Evolutionary conservation across 768 basidiomycete genomes (phyloP), one percentile per base, ranked within the genome.

Genomic region (Hypholoma fasciculare): DNA sequence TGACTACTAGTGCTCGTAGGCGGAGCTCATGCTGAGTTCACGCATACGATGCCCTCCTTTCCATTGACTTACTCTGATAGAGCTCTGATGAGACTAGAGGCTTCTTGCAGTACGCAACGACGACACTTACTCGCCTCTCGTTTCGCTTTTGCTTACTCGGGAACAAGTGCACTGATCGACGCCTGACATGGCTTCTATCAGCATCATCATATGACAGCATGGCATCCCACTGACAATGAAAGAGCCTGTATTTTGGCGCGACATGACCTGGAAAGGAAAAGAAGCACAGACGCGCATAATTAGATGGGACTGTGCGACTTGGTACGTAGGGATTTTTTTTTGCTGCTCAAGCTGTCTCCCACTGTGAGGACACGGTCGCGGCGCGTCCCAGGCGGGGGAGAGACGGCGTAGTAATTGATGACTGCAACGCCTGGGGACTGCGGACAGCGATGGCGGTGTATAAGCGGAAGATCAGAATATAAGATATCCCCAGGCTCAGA

Each of bases 391-490:
- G 19, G 54, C 43, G 54, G 54, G 47, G 54, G 44, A 37, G 54
- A 54, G 44, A 43, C 54, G 54, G 54, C 40, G 44, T 47, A 47
- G 43, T 23, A 11, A 17, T 47, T 44, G 42, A 40, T 19, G 43
- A 54, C 40, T 12, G 3, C 44, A 30, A 54, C n/a, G 44, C 27
- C 23, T 54, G 54, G 20, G 46, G 44, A 36, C 34, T 19, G 19
- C 19, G 36, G 44, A 23, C 27, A 34, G n/a, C 40, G 43, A 38
- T 44, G 39, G 54, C 54, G 54, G 54, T 37, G 54, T 37, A 48
- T 34, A 54, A n/a, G 54, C 54, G 54, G 44, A 19, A 26, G n/a
- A 48, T 16, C 20, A 49, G 23, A 19, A 4, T n/a, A 46, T 46
- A 11, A 9, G n/a, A n/a, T n/a, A n/a, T 17, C 13, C 40, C 7